Base-by-base conservation (phyloP, 176 grass and related monocot species). In the Alopecurus myosuroides region DNA sequence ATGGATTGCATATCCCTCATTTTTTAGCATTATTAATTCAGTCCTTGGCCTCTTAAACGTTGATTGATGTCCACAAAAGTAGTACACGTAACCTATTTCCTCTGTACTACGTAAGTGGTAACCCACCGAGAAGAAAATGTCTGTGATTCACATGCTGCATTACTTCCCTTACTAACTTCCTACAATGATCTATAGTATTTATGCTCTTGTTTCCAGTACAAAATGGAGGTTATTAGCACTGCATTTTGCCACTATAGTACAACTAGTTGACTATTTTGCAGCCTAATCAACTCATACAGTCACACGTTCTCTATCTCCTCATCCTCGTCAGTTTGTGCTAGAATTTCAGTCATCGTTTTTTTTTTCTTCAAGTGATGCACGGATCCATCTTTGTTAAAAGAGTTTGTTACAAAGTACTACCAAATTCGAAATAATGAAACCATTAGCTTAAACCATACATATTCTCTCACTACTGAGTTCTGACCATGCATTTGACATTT, bases 91-190 rank as follows among this genome's bases (percentile, higher is more conserved):
- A 25, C 11, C 71, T 33, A 1, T 61, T 70, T 76, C 29, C 39
- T 77, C 10, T 44, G 77, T 76, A 77, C 71, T 37, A 77, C 52
- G 30, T 10, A 4, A 25, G 52, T 69, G 76, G 41, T 81, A 62
- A 50, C 23, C 13, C 31, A 23, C 18, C 4, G n/a, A 71, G 34
- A 85, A 61, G 62, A 77, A 69, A 41, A 61, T 62, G 34, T 6
- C 14, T 30, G 31, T 8, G 25, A 71, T 71, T 51, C 88, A 82
- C 72, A 89, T 86, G 71, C 52, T 9, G 7, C 71, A 71, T 86
- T 82, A 61, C 10, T 60, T 41, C 10, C 39, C 81, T 49, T 40
- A 46, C 13, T 81, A 82, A 82, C 13, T 81, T 61, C 9, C 25
- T 53, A 64, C 65, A 70, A 70, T 17, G 77, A 81, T 76, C 48